These are phyloP conservation scores for Hyaloscypha hepaticicola DNA, from an alignment of 495 filamentous ascomycete genomes.

Conservation along the genomic window DNA sequence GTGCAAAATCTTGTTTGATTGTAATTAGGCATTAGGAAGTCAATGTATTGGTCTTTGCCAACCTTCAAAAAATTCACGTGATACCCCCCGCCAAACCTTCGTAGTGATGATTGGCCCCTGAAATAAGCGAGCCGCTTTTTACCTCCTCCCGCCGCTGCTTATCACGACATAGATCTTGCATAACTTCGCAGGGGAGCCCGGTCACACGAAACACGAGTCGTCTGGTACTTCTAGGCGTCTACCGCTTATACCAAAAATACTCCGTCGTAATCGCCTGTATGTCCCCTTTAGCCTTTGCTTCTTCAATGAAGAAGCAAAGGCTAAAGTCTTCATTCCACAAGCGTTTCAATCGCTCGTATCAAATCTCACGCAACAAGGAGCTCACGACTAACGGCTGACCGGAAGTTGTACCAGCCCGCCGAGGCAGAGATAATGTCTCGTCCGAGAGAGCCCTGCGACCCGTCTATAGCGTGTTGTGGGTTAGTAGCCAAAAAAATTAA, in stretches of 20 bases:
- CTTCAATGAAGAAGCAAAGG: too few relatives aligned
- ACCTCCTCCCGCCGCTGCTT: not conserved
- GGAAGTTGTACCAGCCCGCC: constrained; percentile 1
- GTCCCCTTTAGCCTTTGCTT: constrained; percentile 3
- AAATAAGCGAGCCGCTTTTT: too few relatives aligned
- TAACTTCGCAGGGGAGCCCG: constrained; percentile 4
- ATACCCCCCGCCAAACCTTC: too few relatives aligned
- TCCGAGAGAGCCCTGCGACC: constrained; percentile 1
- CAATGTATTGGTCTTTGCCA: too few relatives aligned
- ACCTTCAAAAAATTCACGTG: too few relatives aligned
- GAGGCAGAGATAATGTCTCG: constrained; percentile 3
- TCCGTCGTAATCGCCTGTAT: constrained; percentile 6
- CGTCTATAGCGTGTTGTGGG: not conserved
- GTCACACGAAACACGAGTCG: constrained; percentile 4
- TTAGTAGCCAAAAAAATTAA: not conserved
- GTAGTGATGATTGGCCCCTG: too few relatives aligned
- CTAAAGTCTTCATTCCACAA: constrained; percentile 9
- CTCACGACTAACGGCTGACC: not conserved
- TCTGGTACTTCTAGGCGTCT: too few relatives aligned
- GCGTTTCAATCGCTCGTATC: constrained; percentile 21
- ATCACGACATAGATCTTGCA: not conserved
- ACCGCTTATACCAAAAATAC: constrained; percentile 5
- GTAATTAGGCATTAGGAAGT: too few relatives aligned
- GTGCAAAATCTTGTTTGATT: too few relatives aligned
- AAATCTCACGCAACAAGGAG: not conserved